Conservation (phyloP, 768 basidiomycete species). For the Boletus subcaerulescens region DNA sequence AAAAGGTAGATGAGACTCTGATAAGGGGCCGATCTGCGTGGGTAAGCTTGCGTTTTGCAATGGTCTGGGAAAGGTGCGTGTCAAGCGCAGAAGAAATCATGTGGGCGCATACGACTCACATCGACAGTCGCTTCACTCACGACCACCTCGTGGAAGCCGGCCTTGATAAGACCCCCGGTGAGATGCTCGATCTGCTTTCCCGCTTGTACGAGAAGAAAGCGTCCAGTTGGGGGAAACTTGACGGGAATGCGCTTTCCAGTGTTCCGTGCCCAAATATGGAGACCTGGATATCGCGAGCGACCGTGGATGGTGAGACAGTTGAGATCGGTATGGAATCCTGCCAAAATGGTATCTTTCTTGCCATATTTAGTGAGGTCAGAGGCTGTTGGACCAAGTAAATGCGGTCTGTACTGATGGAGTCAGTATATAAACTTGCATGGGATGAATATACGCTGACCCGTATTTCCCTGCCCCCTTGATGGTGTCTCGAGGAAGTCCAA, state of each 20-base stretch:
- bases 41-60: conserved; percentile 55
- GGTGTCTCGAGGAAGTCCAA: conserved; percentile 65
- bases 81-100: background rate
- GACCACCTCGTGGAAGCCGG: conserved; percentile 93
- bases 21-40: conserved; percentile 80
- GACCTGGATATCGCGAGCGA: conserved; percentile 79
- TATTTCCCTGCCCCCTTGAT: conserved; percentile 82
- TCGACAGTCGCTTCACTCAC: conserved; percentile 77
- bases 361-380: conserved; percentile 85
- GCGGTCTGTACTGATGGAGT: conserved; percentile 49
- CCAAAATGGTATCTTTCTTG: conserved; percentile 76
- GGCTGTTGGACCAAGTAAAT: conserved; percentile 90
- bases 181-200: conserved; percentile 94
- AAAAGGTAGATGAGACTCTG: conserved; percentile 95
- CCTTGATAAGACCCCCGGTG: conserved; percentile 80
- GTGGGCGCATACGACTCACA: conserved; percentile 37
- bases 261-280: conserved; percentile 95
- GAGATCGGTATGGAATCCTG: conserved; percentile 92
- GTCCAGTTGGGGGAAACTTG: conserved; percentile 75
- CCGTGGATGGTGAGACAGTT: conserved; percentile 94
- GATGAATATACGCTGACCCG: conserved; percentile 49
- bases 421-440: background rate
- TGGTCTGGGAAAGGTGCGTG: conserved; percentile 42
- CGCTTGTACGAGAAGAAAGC: conserved; percentile 87
- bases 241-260: conserved; percentile 88